A percentile compares a stretch with the other conserved stretches of the same genome.
These are phyloP conservation scores for Metschnikowia borealis DNA, from an alignment of 805 yeast species.

Conservation along the genomic window DNA sequence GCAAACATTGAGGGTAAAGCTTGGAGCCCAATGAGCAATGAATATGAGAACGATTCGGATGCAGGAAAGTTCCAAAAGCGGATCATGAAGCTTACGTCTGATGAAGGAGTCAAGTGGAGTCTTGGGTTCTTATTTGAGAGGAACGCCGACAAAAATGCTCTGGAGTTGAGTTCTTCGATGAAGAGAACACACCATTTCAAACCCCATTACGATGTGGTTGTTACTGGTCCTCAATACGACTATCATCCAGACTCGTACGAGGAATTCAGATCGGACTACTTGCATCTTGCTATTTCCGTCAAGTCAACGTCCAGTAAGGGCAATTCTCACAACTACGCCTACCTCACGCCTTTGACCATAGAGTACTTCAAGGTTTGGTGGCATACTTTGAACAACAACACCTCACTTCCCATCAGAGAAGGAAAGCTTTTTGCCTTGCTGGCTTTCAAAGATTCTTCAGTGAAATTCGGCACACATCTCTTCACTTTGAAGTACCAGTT, in stretches of 20 bases:
- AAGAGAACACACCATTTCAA: conserved; percentile 46
- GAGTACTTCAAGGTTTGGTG: conserved; percentile 42
- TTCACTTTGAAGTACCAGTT: conserved; percentile 41
- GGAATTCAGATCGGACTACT: conserved; percentile 76
- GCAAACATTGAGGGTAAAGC: conserved; percentile 30
- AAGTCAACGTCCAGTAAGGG: conserved; percentile 29
- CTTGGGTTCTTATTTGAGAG: conserved; percentile 73
- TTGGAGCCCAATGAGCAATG: conserved; percentile 33
- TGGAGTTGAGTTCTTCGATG: conserved; percentile 33
- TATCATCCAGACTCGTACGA: conserved; percentile 71
- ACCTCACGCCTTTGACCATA: conserved; percentile 37
- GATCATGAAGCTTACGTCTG: conserved; percentile 51
- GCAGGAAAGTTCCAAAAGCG: conserved; percentile 34
- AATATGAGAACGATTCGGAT: conserved; percentile 21
- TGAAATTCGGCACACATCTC: conserved; percentile 37
- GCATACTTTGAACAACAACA: conserved; percentile 30
- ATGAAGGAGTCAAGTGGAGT: conserved; percentile 72
- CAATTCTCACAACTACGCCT: conserved; percentile 31
- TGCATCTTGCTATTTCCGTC: conserved; percentile 52
- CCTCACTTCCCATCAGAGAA: conserved; percentile 34
- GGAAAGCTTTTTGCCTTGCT: conserved; percentile 29
- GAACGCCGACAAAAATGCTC: conserved; percentile 33
- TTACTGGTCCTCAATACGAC: conserved; percentile 55
- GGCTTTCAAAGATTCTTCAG: conserved; percentile 21
- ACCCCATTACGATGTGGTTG: conserved; percentile 61